Evolutionary conservation across 1,284 basidiomycete species (phyloP), one percentile per base, ranked within the genome.

Genomic region (Ceratobasidium papillatum): DNA sequence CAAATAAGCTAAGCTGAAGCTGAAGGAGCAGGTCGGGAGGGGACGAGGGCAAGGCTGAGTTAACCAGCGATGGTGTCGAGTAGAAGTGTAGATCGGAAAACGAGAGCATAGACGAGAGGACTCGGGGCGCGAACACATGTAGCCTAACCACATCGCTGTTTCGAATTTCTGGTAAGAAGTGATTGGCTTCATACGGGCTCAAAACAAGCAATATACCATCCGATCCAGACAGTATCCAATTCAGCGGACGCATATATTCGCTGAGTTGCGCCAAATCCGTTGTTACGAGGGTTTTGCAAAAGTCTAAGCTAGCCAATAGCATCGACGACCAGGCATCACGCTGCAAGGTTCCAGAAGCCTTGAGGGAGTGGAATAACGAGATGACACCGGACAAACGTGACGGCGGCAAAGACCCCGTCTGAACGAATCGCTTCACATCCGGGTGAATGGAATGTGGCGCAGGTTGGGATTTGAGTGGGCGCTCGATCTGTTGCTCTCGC

Each of bases 81-180:
- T 75, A 54, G 30, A 74, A 75, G 11, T 25, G 32, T 25, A 75
- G 47, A 25, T 74, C 72, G 8, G 75, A 85, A 65, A 84, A 84
- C 9, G 84, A 78, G 14, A 77, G 78, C 82, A 84, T 85, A 1
- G 76, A 78, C 45, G 81, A 78, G 11, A 79, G 79, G 27, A 82
- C 78, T 1, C 84, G 80, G 0, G 86, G 83, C 0, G 84, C 77
- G 75, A 86, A 88, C 0, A 84, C 41, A 74, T 88, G 86, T 3
- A 88, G 80, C 64, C 78, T 79, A 2, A 86, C 83, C 0, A 64
- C 52, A 7, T 74, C 74, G 77, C 81, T 82, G 22, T 65, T 64
- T 52, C 80, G 82, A 62, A 87, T 85, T 0, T 74, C 27, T 0
- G 82, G 81, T 1, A 88, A 78, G 32, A 88, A 79, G 49, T 75